Percentiles rank a stretch among this genome's conserved stretches.
Conservation (phyloP, 169 alveolate genomes). For the Blepharisma undulans region DNA sequence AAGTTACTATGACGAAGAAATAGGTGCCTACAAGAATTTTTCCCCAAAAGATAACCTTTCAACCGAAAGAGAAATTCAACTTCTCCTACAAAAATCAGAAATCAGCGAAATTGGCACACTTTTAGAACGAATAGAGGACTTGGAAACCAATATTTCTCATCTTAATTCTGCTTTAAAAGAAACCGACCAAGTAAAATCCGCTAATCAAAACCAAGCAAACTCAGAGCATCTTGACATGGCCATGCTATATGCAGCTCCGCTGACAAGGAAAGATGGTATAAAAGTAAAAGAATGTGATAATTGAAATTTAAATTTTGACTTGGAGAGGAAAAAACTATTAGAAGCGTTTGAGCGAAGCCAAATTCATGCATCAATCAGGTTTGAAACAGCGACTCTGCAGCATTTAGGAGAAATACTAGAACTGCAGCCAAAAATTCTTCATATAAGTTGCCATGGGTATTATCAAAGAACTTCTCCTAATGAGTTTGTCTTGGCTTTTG, state of each 20-base stretch:
- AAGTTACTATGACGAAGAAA: background rate
- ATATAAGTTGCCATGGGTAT: conserved; percentile 53
- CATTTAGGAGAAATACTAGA: conserved; percentile 31
- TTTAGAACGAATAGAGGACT: background rate
- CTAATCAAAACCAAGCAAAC: background rate
- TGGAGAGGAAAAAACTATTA: conserved; percentile 43
- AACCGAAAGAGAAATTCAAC: background rate
- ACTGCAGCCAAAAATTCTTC: conserved; percentile 54
- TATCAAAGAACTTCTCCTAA: background rate
- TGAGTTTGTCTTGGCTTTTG: conserved; percentile 36
- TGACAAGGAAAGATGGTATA: conserved; percentile 30
- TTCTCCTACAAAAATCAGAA: background rate
- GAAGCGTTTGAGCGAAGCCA: conserved; percentile 37
- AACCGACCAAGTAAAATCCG: background rate
- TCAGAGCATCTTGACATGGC: conserved; percentile 51
- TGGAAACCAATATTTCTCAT: background rate
- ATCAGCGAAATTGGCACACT: background rate
- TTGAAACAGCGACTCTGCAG: conserved; percentile 56
- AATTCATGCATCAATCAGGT: conserved; percentile 47
- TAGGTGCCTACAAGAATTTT: background rate
- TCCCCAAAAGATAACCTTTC: background rate
- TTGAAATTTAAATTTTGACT: conserved; percentile 47
- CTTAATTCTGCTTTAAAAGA: background rate
- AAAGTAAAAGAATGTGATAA: conserved; percentile 30
- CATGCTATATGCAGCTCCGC: conserved; percentile 60